phyloP scores from a whole-genome alignment of 2,329 filamentous ascomycete genomes.

The Passalora sequoiae region DNA sequence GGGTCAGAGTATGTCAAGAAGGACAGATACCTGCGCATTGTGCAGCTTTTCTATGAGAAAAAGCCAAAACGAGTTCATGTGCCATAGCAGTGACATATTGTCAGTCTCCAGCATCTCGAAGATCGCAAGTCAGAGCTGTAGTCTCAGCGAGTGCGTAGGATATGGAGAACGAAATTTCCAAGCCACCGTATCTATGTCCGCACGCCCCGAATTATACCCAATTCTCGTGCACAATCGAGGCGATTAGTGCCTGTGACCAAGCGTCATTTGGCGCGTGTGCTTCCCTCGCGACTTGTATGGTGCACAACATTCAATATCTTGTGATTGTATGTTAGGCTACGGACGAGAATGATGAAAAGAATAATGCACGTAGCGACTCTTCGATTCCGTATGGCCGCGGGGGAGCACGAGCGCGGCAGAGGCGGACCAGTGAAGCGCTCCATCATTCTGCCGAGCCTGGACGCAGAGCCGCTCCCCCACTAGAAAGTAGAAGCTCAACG shows the following conservation, averaged over 20 bases:
- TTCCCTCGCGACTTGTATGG: too few species aligned
- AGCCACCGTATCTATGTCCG: neutral
- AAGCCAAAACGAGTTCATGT: conserved; percentile 25
- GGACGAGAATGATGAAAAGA: too few species aligned
- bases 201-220: too few species aligned
- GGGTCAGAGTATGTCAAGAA: conserved; percentile 26
- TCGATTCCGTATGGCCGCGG: neutral
- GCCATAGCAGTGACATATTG: conserved; percentile 8
- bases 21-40: conserved; percentile 19
- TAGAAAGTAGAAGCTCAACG: neutral
- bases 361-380: too few species aligned
- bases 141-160: conserved; percentile 1
- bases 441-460: conserved; percentile 1
- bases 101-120: conserved; percentile 3
- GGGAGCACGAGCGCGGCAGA: neutral
- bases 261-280: too few species aligned
- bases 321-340: too few species aligned
- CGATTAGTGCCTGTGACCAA: too few species aligned
- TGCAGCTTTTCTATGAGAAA: conserved; percentile 17
- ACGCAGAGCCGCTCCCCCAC: neutral
- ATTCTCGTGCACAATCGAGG: too few species aligned
- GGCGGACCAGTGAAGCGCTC: conserved; percentile 7
- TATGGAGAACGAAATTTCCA: conserved; percentile 1
- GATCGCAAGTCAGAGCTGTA: neutral
- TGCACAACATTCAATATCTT: too few species aligned